Evolutionary conservation across 1,284 basidiomycete genomes (phyloP).

Genomic region (Leccinum holopus): DNA sequence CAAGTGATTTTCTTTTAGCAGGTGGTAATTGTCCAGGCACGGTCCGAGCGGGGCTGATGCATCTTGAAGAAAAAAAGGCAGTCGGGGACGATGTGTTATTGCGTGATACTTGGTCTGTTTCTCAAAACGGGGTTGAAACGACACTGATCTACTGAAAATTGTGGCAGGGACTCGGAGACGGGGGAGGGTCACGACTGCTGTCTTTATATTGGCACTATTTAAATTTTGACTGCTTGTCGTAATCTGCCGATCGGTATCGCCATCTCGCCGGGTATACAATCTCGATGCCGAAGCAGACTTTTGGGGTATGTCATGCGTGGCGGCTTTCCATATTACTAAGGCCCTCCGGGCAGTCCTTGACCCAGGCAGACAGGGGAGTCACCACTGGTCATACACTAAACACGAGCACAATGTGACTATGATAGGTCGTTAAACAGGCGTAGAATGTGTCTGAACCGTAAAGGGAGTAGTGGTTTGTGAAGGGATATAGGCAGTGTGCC

Average conservation of each 20-base stretch:
- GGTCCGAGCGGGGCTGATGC: neutral
- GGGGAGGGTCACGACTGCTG: neutral
- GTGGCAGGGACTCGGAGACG: neutral
- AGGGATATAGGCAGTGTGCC: neutral
- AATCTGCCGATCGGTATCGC: slow-evolving; percentile 5
- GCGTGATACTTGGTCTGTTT: neutral
- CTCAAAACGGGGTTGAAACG: neutral
- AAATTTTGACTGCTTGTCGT: slow-evolving; percentile 1
- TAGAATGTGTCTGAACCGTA: neutral
- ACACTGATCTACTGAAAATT: neutral
- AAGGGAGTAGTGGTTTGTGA: neutral
- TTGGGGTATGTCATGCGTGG: slow-evolving; percentile 11
- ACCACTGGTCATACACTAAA: too few species aligned
- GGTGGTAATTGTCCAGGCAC: slow-evolving; percentile 11
- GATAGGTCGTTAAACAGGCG: neutral
- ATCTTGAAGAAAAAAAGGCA: neutral
- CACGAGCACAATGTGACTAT: neutral
- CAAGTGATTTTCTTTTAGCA: neutral
- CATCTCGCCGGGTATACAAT: neutral
- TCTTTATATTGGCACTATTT: neutral
- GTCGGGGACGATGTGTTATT: neutral
- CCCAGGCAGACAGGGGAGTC: too few species aligned
- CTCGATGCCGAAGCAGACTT: slow-evolving; percentile 3
- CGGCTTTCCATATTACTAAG: neutral
- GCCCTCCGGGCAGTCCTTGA: too few species aligned